Base-by-base conservation (phyloP, 2,329 filamentous ascomycete genomes). In the Aurifilum marmelostoma region DNA sequence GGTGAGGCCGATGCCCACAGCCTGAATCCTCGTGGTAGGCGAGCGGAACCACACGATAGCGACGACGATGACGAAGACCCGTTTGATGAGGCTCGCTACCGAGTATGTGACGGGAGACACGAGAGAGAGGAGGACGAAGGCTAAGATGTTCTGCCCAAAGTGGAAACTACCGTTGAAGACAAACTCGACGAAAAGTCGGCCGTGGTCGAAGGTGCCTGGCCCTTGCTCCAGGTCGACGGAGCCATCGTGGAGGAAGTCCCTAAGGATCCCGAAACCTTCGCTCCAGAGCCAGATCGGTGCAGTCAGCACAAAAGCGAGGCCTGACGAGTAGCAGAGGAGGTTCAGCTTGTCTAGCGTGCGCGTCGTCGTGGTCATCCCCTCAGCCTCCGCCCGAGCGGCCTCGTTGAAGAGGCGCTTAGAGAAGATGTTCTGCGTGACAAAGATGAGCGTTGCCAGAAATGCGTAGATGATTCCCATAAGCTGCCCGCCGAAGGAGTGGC, bases 401-500 rank as follows among this genome's bases (percentile, higher is more conserved):
- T 97, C 94, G 79, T 97, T 99, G 84, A 99, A 99, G 12, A 99
- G 89, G 73, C 93, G 93, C 81, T 99, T 99, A 27, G 95, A 98
- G 73, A 97, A 97, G 68, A 99, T 99, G 77, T 99, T 99, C 77
- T 99, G 96, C 0, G 94, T 96, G 47, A 99, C 96, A 77, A 99
- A 99, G 73, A 98, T 91, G 67, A 98, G 83, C 9, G 96, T 93
- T n/a, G 93, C 94, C 43, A 93, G 83, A 50, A 99, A 90, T 3
- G 96, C 94, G 75, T 94, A 95, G 14, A 95, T 75, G 24, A 99
- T 91, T n/a, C 96, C 96, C 65, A 96, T 86, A 72, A 97, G 87
- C 76, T 99, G 94, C 39, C 92, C 95, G 29, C 89, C 91, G 74
- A 97, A 94, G 7, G 80, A 80, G 56, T 84, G 82, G 76, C 94